Conservation (phyloP, 2,329 filamentous ascomycete species). For the Monascus ruber region DNA sequence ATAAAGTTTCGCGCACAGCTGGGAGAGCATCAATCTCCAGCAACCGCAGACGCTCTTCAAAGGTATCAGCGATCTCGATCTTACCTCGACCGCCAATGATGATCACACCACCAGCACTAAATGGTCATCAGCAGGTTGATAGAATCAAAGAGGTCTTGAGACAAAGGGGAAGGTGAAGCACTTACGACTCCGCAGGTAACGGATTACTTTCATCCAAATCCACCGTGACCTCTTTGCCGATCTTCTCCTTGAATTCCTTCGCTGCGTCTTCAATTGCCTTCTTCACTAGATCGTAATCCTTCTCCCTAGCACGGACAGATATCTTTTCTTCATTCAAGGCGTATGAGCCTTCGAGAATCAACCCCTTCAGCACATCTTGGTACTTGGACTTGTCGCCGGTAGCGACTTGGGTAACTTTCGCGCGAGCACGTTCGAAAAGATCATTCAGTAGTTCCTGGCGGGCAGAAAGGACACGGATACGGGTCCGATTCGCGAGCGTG, state of each 20-base stretch:
- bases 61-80: slow-evolving; percentile 98
- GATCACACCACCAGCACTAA: slow-evolving; percentile 69
- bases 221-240: slow-evolving; percentile 57
- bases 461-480: slow-evolving; percentile 74
- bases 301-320: slow-evolving; percentile 62
- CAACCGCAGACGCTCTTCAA: slow-evolving; percentile 78
- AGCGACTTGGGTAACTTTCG: slow-evolving; percentile 55
- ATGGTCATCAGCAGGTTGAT: slow-evolving; percentile 4
- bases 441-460: slow-evolving; percentile 84
- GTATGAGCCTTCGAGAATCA: slow-evolving; percentile 85
- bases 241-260: slow-evolving; percentile 72
- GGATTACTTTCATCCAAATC: slow-evolving; percentile 68
- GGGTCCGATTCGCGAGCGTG: slow-evolving; percentile 90
- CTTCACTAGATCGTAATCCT: slow-evolving; percentile 63
- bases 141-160: background rate
- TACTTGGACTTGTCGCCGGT: slow-evolving; percentile 52
- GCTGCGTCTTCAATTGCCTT: slow-evolving; percentile 66
- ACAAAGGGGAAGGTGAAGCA: slow-evolving; percentile 13
- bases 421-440: slow-evolving; percentile 71
- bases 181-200: slow-evolving; percentile 74
- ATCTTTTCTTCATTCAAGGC: slow-evolving; percentile 72
- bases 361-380: slow-evolving; percentile 60
- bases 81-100: slow-evolving; percentile 77
- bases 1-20: slow-evolving; percentile 71
- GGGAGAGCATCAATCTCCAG: slow-evolving; percentile 79